These are phyloP conservation scores for Hypsizygus marmoreus DNA, from an alignment of 768 basidiomycete genomes.

Conservation along the genomic window DNA sequence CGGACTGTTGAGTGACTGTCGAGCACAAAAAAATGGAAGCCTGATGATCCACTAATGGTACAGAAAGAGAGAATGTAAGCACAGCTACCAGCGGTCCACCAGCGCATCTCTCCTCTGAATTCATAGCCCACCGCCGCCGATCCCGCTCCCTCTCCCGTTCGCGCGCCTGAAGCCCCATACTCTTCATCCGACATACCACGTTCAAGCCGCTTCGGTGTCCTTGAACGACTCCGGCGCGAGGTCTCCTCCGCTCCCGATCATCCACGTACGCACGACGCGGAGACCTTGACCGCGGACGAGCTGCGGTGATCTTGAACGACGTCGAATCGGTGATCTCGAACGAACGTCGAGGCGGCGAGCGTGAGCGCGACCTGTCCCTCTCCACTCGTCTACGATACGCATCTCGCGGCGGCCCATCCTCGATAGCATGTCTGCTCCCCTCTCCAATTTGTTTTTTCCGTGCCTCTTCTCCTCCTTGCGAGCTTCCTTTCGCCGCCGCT, in stretches of 20 bases:
- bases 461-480: conserved; percentile 51
- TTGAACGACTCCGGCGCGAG: neutral
- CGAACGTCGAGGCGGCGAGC: conserved; percentile 3
- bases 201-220: no score
- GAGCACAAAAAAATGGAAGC: no score
- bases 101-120: conserved; percentile 25
- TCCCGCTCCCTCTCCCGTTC: conserved; percentile 38
- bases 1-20: no score
- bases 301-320: neutral
- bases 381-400: conserved; percentile 23
- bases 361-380: conserved; percentile 13
- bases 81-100: no score
- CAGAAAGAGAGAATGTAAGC: no score
- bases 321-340: no score
- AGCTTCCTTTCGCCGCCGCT: conserved; percentile 49
- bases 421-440: conserved; percentile 4
- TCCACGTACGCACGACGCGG: conserved; percentile 6
- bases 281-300: neutral
- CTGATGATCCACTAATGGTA: no score
- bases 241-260: neutral
- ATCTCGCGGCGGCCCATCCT: conserved; percentile 22
- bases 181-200: no score
- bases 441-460: conserved; percentile 24
- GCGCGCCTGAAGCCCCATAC: conserved; percentile 29
- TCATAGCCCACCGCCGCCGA: conserved; percentile 54